Base-by-base conservation (phyloP, 306 rosid species). In the Luffa aegyptiaca region DNA sequence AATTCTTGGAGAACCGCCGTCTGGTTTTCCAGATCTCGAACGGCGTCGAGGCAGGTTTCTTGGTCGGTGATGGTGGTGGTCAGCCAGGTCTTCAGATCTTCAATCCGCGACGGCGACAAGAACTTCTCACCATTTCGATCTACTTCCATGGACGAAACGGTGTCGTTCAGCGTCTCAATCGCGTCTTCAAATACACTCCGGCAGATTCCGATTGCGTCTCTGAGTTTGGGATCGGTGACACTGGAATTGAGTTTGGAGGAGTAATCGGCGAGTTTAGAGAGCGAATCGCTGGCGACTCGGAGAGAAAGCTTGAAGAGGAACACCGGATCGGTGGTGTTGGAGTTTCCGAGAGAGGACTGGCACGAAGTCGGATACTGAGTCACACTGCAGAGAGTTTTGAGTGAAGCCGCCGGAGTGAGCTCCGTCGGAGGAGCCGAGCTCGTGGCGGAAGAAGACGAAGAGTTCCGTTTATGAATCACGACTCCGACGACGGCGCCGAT, bases 351-450 rank as follows among this genome's bases (percentile, higher is more conserved):
- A 0, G 93, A 76, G 46, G 97, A 39, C 64, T 80, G 66, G 80
- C 98, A 95, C 3, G 98, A 92, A 80, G 3, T 71, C 1, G 98
- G 97, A 86, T 92, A 89, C 83, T 55, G 88, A 86, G 98, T 95
- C 46, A 82, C 88, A 0, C 73, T n/a, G 79, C 98, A 95, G 5
- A 95, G 86, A 5, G 90, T 81, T 80, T 82, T 91, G 59, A 95
- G 86, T 17, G 92, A 89, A 10, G 96, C 86, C 10, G 97, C 72
- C 3, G 98, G 97, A 17, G 89, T 86, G 59, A 88, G 80, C 81
- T 82, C 79, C 3, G 87, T 33, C 2, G 86, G 45, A 2, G 93
- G 89, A 0, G 44, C 13, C 35, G 86, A 26, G 78, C 70, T 80
- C 0, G 85, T 14, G 2, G 56, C 0, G 2, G 93, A 79, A 2